Evolutionary conservation across 73 alveolate genomes (phyloP).

Genomic region (Tetrahymena borealis): DNA sequence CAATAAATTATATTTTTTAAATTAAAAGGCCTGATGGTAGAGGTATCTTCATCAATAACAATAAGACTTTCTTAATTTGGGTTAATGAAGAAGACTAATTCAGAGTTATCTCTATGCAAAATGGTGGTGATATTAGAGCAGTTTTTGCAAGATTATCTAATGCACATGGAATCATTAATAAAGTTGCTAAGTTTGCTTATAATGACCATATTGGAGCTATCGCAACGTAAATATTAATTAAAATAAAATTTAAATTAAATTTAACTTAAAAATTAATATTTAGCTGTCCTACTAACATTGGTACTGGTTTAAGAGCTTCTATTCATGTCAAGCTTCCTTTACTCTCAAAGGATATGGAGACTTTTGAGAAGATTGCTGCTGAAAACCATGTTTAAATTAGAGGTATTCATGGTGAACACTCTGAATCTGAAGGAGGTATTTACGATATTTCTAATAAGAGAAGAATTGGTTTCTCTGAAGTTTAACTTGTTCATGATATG

Average conservation of each 20-base stretch:
- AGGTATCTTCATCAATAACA: slow-evolving; percentile 37
- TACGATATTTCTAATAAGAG: neutral
- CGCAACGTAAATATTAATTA: neutral
- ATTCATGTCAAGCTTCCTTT: slow-evolving; percentile 14
- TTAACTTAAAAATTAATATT: neutral
- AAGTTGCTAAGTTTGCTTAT: slow-evolving; percentile 5
- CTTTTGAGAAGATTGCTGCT: slow-evolving; percentile 10
- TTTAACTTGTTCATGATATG: slow-evolving; percentile 42
- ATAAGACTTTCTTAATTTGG: slow-evolving; percentile 34
- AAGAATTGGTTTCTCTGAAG: slow-evolving; percentile 44
- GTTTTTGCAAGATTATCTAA: neutral
- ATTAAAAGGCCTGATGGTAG: slow-evolving; percentile 37
- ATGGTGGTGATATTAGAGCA: slow-evolving; percentile 6
- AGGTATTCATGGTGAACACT: slow-evolving; percentile 36
- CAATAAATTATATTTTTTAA: no score
- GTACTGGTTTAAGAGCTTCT: slow-evolving; percentile 27
- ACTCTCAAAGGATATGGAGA: slow-evolving; percentile 5
- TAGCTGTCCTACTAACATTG: slow-evolving; percentile 23
- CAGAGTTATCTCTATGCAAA: slow-evolving; percentile 19
- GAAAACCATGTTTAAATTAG: slow-evolving; percentile 26
- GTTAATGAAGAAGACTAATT: slow-evolving; percentile 47
- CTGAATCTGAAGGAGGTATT: slow-evolving; percentile 14
- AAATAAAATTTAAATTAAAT: neutral
- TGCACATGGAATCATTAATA: neutral
- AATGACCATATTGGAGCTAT: slow-evolving; percentile 6